Conservation (phyloP, 257 asterid genomes). For the Gentiana dahurica region DNA sequence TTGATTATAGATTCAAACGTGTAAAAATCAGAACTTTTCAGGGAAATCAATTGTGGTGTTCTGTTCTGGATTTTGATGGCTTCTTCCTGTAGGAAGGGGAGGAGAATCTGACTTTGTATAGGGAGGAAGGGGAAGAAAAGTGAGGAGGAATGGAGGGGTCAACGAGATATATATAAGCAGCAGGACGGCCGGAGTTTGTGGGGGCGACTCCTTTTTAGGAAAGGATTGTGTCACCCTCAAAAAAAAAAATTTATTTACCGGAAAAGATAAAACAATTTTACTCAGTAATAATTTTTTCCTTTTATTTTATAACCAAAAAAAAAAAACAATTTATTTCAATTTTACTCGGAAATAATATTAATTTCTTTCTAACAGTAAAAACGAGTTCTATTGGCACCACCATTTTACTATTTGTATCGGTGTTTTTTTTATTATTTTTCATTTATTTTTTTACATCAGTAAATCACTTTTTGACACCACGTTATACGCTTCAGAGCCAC, state of each 20-base stretch:
- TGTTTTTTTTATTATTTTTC: no score
- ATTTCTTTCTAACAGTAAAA: no score
- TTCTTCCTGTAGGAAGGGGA: slow-evolving; percentile 6
- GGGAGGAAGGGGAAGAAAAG: slow-evolving; percentile 4
- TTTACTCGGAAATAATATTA: no score
- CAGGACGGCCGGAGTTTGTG: not conserved
- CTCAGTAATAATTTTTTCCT: no score
- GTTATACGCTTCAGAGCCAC: no score
- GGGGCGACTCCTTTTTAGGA: not conserved
- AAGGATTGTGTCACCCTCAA: not conserved
- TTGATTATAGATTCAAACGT: not conserved
- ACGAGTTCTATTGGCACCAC: no score
- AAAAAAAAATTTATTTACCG: not conserved
- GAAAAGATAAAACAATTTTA: no score
- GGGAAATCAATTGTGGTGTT: not conserved
- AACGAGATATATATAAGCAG: slow-evolving; percentile 14
- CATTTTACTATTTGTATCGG: no score
- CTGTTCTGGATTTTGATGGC: not conserved
- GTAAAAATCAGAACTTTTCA: not conserved
- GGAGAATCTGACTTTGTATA: slow-evolving; percentile 4
- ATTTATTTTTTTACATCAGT: no score
- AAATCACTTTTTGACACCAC: no score
- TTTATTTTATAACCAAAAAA: no score
- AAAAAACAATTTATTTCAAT: no score
- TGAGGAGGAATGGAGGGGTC: not conserved